Conservation (phyloP, 140 eudicot species). For the Cichorium intybus region DNA sequence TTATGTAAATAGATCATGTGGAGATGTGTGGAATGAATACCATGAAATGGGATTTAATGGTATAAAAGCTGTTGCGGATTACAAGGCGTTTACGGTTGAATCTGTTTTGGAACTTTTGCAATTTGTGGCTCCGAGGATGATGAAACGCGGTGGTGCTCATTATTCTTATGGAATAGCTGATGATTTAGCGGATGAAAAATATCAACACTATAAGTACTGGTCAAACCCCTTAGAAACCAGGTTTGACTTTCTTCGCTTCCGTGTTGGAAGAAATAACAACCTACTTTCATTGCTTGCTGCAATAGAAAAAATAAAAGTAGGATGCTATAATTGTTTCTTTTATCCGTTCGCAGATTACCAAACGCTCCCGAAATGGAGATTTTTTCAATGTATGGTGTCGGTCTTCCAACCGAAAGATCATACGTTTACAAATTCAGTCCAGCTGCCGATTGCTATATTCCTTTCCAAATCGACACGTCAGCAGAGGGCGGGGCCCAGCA, state of each 20-base stretch:
- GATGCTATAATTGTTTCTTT: neutral
- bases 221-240: slow-evolving; percentile 78
- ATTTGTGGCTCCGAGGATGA: slow-evolving; percentile 81
- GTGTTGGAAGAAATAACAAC: neutral
- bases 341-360: slow-evolving; percentile 59
- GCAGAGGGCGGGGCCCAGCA: slow-evolving; percentile 56
- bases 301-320: too few relatives aligned
- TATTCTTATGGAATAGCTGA: slow-evolving; percentile 82
- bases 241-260: slow-evolving; percentile 24
- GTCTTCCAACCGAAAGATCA: slow-evolving; percentile 86
- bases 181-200: slow-evolving; percentile 56
- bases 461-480: slow-evolving; percentile 74
- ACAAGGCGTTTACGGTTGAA: slow-evolving; percentile 68
- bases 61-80: slow-evolving; percentile 77
- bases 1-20: slow-evolving; percentile 61
- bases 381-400: slow-evolving; percentile 84
- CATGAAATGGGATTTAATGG: slow-evolving; percentile 82
- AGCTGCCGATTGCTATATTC: slow-evolving; percentile 63
- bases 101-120: slow-evolving; percentile 59
- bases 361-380: slow-evolving; percentile 89
- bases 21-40: slow-evolving; percentile 84
- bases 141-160: slow-evolving; percentile 80
- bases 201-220: slow-evolving; percentile 72
- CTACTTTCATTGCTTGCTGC: neutral
- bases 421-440: slow-evolving; percentile 67